Base-by-base conservation (phyloP, 805 yeast genomes). In the Geotrichum ghanense region DNA sequence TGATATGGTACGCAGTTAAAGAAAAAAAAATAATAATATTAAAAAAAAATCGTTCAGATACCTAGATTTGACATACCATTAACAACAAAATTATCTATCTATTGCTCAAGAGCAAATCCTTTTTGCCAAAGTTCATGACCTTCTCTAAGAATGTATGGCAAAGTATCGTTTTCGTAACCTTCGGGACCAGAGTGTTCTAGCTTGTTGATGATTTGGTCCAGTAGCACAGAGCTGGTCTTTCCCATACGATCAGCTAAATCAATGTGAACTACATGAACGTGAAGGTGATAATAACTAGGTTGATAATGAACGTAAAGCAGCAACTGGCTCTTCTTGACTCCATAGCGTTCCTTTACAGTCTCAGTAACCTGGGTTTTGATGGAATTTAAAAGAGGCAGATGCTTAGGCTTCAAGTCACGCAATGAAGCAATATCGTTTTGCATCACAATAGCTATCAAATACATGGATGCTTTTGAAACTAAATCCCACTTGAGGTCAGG, bases 401-500 rank as follows among this genome's bases (percentile, higher is more conserved):
- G 92, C 2, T 59, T 64, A 14, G 63, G 59, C 46, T 71, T 78
- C 52, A 92, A 67, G 57, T 89, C 97, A 55, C 97, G 74, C 1
- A 92, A 57, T 1, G 90, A 78, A 1, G 81, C 67, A 12, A 90
- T 74, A 53, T 83, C 88, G 1, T 66, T 69, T 46, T 90, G 69
- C 51, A 74, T 75, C 2, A 82, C 89, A 49, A 90, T 80, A 6
- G 84, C 83, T 45, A 85, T 80, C 53, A 90, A 65, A 60, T 92
- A 88, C 47, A 92, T 65, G 2, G 90, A 64, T 22, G 78, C 85
- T 59, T 81, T 53, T 23, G 78, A 77, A 44, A 71, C 66, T 2
- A 83, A 79, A 60, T 90, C 96, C 98, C 98, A 92, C 61, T 89
- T 89, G 50, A 90, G 85, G 63, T 90, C 97, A 0, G 97, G 97